Evolutionary conservation across 208 protist genomes (phyloP).

Genomic region (Acanthamoeba triangularis): DNA sequence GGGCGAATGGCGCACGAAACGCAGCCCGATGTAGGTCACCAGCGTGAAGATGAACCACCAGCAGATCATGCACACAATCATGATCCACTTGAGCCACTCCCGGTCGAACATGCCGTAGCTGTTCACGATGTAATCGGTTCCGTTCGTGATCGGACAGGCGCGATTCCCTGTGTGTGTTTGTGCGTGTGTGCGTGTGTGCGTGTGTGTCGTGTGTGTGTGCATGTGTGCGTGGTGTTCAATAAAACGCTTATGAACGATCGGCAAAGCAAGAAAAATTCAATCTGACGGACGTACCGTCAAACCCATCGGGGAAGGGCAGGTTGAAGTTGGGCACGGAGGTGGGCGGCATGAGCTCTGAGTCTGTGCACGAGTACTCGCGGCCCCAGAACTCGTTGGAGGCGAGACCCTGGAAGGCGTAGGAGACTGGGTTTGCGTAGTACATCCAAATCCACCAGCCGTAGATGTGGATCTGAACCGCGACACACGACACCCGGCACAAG

Average conservation of each 20-base stretch:
- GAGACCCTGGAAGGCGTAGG: conserved; percentile 47
- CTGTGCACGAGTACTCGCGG: not conserved
- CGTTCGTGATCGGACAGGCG: conserved; percentile 56
- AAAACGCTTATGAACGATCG: too few relatives aligned
- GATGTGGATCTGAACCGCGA: not conserved
- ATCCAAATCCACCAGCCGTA: conserved; percentile 63
- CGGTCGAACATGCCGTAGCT: conserved; percentile 28
- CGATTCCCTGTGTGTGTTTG: not conserved
- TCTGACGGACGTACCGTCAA: not conserved
- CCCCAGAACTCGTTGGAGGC: conserved; percentile 68
- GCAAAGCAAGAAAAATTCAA: not conserved
- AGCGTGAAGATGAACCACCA: conserved; percentile 52
- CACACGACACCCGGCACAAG: not conserved
- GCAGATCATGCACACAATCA: not conserved
- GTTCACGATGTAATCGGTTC: not conserved
- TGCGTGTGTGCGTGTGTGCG: too few relatives aligned
- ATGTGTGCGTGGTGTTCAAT: too few relatives aligned
- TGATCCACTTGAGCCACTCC: conserved; percentile 61
- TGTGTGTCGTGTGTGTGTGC: too few relatives aligned
- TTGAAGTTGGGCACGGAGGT: conserved; percentile 26
- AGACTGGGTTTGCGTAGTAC: conserved; percentile 48
- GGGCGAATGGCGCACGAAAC: not conserved
- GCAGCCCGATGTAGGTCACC: conserved; percentile 27
- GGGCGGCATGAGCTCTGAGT: conserved; percentile 11
- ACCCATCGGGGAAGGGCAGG: conserved; percentile 23